A percentile compares a stretch with the other conserved stretches of the same genome.
phyloP scores from a whole-genome alignment of 495 filamentous ascomycete species.

The Tetracladium marchalianum region DNA sequence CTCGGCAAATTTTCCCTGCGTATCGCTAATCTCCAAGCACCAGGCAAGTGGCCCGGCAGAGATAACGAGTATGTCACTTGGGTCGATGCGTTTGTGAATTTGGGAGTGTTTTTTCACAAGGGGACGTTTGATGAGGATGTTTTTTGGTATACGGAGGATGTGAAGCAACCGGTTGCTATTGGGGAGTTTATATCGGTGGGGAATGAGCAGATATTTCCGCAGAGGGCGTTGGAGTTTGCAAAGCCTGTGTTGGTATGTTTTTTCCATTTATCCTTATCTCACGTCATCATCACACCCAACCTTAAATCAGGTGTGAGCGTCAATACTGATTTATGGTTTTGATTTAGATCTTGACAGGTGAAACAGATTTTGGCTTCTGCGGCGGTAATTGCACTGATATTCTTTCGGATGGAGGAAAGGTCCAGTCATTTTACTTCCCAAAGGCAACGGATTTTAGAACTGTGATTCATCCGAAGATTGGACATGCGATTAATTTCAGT shows the following conservation, averaged over 20 bases:
- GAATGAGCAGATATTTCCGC: neutral
- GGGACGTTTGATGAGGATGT: neutral
- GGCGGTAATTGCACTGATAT: slow-evolving; percentile 3
- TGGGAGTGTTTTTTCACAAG: neutral
- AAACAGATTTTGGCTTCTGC: slow-evolving; percentile 2
- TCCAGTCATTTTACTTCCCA: neutral
- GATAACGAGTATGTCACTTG: slow-evolving; percentile 2
- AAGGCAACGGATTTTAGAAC: neutral
- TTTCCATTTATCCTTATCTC: neutral
- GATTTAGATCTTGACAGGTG: slow-evolving; percentile 3
- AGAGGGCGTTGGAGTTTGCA: neutral
- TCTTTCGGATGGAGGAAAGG: neutral
- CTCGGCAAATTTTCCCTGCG: neutral
- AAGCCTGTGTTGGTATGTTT: slow-evolving; percentile 7
- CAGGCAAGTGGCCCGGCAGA: neutral
- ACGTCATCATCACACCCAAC: no score
- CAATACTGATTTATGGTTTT: neutral
- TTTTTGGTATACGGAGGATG: neutral
- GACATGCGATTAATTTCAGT: slow-evolving; percentile 7
- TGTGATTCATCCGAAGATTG: neutral
- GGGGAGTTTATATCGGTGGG: neutral
- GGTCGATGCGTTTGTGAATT: neutral
- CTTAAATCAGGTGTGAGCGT: no score
- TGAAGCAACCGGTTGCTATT: neutral
- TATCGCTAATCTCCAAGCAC: slow-evolving; percentile 1